Base-by-base conservation (phyloP, 352 stramenopile genomes). In the Proteromonas lacertae region DNA sequence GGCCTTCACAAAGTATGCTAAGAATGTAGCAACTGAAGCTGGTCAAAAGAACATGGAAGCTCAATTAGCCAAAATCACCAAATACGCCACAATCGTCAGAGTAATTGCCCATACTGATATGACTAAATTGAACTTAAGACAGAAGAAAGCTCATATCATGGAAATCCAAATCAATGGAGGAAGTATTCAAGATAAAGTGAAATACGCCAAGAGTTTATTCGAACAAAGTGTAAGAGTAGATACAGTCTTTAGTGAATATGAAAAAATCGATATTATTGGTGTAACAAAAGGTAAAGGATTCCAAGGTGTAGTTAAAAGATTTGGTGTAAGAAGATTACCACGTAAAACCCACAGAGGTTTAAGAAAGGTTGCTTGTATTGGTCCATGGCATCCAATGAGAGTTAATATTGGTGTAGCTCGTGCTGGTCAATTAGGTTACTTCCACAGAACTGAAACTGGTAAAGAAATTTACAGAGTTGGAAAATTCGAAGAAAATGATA, bases 381-480 rank as follows among this genome's bases (percentile, higher is more conserved):
- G 88, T 70, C 82, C 88, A 36, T 99, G 88, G 88, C 88, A 99
- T 63, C 88, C 88, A 59, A 73, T 81, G 52, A 83, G 86, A 64
- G 83, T 99, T 39, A 74, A 69, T 45, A 90, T 75, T 53, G 93
- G 78, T 47, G 84, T 97, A 36, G 69, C 87, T 42, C 84, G 88
- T 64, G 80, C 86, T 45, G 88, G 88, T 90, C 88, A 99, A 61
- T 71, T 94, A 60, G 88, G 88, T 59, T 98, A 98, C 73, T 86
- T 96, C 62, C 88, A 99, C 69, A 79, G 88, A 73, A 97, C 86
- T 35, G 87, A 98, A 66, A 80, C 94, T 50, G 98, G 98, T 80
- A 99, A 99, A 68, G 94, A 96, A 73, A 88, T 99, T 45, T 97
- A 97, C 74, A 78, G 83, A 42, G 74, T 99, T 35, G 88, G 86